These are phyloP conservation scores for Colletotrichum sp. DNA, from an alignment of 2,329 filamentous ascomycete genomes.

Conservation along the genomic window DNA sequence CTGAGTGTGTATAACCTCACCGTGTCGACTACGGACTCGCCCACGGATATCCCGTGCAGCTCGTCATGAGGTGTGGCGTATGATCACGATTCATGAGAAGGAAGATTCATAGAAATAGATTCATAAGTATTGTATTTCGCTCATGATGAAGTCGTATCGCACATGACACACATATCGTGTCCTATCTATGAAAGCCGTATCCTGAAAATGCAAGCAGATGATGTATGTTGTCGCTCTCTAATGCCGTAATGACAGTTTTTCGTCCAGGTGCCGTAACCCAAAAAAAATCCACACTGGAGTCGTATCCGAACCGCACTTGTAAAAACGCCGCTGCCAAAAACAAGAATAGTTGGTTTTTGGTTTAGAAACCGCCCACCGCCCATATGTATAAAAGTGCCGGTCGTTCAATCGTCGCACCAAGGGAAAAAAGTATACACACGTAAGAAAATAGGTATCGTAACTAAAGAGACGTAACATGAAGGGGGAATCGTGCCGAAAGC, in stretches of 20 bases:
- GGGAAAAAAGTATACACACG: neutral
- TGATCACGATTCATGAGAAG: neutral
- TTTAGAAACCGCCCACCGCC: neutral
- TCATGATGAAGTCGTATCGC: neutral
- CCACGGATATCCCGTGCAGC: constrained; percentile 3
- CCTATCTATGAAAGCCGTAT: neutral
- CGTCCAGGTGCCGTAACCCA: neutral
- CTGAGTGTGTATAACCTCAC: constrained; percentile 12
- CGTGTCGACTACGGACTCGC: constrained; percentile 2
- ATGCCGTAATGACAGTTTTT: constrained; percentile 10
- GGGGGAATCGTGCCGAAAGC: neutral
- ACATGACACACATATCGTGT: neutral
- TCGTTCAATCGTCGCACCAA: constrained; percentile 4
- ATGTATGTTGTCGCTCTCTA: neutral
- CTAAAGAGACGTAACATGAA: neutral
- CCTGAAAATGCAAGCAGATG: neutral
- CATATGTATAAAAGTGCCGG: neutral
- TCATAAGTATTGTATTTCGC: neutral
- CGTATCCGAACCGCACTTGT: neutral
- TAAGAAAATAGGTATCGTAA: constrained; percentile 10
- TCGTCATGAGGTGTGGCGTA: neutral
- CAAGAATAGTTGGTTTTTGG: neutral
- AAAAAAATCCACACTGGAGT: neutral
- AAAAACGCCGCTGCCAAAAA: neutral
- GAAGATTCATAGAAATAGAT: rapidly evolving